Percentiles rank a stretch among this genome's conserved stretches.
These are phyloP conservation scores for Sordariomycetes sp. DNA, from an alignment of 2,329 filamentous ascomycete species.

Conservation along the genomic window DNA sequence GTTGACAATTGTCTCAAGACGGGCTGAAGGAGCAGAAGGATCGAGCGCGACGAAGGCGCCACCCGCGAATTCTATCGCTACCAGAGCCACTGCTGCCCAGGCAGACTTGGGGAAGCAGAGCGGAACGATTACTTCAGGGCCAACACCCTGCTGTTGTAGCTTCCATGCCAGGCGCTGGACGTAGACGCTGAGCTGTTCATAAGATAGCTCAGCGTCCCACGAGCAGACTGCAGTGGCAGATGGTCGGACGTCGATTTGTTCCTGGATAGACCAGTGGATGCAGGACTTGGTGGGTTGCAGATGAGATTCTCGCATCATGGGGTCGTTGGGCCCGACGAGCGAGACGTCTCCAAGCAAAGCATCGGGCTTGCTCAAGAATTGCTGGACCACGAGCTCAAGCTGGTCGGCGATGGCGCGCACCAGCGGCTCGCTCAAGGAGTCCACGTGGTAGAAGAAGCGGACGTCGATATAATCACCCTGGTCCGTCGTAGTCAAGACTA, in stretches of 20 bases:
- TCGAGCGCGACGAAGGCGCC: constrained; percentile 5
- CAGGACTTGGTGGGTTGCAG: background rate
- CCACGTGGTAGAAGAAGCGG: too few relatives aligned
- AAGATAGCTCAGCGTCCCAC: constrained; percentile 32
- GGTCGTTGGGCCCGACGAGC: too few relatives aligned
- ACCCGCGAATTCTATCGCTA: constrained; percentile 5
- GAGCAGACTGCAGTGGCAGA: constrained; percentile 25
- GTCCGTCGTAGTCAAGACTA: constrained; percentile 2
- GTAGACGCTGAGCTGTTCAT: too few relatives aligned
- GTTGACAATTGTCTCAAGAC: constrained; percentile 1
- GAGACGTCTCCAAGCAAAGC: too few relatives aligned
- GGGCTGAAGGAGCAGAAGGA: constrained; percentile 1
- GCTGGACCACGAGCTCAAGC: too few relatives aligned
- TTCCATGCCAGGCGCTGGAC: too few relatives aligned
- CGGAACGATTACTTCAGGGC: background rate
- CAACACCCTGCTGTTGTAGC: too few relatives aligned
- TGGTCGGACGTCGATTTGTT: constrained; percentile 11
- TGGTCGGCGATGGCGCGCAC: too few relatives aligned
- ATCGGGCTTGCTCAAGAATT: too few relatives aligned
- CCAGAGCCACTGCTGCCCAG: constrained; percentile 3
- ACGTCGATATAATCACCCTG: too few relatives aligned
- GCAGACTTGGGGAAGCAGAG: constrained; percentile 6
- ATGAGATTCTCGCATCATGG: constrained; percentile 1
- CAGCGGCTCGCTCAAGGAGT: too few relatives aligned
- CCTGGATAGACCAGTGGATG: constrained; percentile 1